Conservation (phyloP, 2,329 filamentous ascomycete species). For the Dactylellina parvicollis region DNA sequence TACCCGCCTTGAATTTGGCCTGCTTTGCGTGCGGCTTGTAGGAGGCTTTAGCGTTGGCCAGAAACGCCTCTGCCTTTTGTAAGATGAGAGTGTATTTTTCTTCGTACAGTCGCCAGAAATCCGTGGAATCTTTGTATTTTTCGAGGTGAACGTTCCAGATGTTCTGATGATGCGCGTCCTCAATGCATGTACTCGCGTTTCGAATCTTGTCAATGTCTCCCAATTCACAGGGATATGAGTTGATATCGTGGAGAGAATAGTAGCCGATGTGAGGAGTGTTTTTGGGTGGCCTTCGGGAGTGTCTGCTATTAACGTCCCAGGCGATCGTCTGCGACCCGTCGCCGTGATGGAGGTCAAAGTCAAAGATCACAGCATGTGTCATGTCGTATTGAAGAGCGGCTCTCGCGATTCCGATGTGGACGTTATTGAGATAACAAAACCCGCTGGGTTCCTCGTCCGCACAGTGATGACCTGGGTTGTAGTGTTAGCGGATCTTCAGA, state of each 20-base stretch:
- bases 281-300: constrained; percentile 52
- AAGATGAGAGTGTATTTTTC: constrained; percentile 79
- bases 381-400: constrained; percentile 83
- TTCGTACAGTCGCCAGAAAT: constrained; percentile 91
- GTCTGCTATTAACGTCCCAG: constrained; percentile 84
- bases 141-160: constrained; percentile 97
- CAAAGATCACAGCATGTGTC: constrained; percentile 92
- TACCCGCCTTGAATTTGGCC: constrained; percentile 72
- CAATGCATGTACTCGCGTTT: constrained; percentile 92
- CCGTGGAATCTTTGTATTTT: constrained; percentile 79
- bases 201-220: constrained; percentile 94
- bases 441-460: constrained; percentile 88
- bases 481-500: constrained; percentile 8
- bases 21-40: constrained; percentile 65
- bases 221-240: constrained; percentile 94
- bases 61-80: constrained; percentile 79
- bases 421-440: constrained; percentile 99
- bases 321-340: constrained; percentile 95
- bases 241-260: constrained; percentile 97
- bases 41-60: constrained; percentile 68
- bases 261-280: constrained; percentile 74
- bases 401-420: constrained; percentile 95
- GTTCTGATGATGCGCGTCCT: constrained; percentile 90
- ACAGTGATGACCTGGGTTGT: constrained; percentile 81
- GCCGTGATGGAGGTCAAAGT: constrained; percentile 91